These are phyloP conservation scores for Phytophthora europaea DNA, from an alignment of 352 stramenopile genomes.

Conservation along the genomic window DNA sequence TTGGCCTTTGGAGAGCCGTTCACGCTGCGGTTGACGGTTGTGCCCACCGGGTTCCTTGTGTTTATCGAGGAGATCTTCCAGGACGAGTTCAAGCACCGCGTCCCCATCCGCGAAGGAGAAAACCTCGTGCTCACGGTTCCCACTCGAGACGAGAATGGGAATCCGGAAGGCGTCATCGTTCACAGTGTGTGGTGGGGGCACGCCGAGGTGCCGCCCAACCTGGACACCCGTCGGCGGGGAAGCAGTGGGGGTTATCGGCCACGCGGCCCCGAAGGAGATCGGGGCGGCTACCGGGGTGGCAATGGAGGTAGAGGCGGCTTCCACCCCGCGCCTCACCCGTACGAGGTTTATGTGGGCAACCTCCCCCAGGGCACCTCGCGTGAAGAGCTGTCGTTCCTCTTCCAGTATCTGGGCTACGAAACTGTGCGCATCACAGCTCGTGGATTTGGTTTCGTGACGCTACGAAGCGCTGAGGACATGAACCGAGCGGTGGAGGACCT, in stretches of 20 bases:
- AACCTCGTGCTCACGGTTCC: conserved; percentile 83
- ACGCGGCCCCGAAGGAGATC: conserved; percentile 48
- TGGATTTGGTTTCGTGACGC: conserved; percentile 86
- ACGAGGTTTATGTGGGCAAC: conserved; percentile 88
- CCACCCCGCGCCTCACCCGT: conserved; percentile 67
- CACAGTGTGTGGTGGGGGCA: conserved; percentile 90
- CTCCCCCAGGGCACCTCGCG: conserved; percentile 83
- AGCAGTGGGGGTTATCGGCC: conserved; percentile 49
- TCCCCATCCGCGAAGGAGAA: conserved; percentile 86
- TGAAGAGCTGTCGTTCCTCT: conserved; percentile 83
- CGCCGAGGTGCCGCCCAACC: conserved; percentile 73
- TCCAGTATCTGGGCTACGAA: conserved; percentile 85
- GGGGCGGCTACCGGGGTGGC: conserved; percentile 47
- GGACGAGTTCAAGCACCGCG: conserved; percentile 86
- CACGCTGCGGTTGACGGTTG: conserved; percentile 78
- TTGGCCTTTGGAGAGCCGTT: conserved; percentile 84
- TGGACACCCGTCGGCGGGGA: conserved; percentile 63
- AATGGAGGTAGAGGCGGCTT: conserved; percentile 52
- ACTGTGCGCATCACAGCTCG: conserved; percentile 87
- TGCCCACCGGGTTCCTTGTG: conserved; percentile 77
- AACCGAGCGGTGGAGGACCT: conserved; percentile 84
- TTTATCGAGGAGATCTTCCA: conserved; percentile 87
- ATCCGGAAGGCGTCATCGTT: conserved; percentile 74
- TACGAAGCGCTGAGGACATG: conserved; percentile 83
- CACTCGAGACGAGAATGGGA: conserved; percentile 80